phyloP scores from a whole-genome alignment of 352 stramenopile species.

The Pythium pyrilobum region DNA sequence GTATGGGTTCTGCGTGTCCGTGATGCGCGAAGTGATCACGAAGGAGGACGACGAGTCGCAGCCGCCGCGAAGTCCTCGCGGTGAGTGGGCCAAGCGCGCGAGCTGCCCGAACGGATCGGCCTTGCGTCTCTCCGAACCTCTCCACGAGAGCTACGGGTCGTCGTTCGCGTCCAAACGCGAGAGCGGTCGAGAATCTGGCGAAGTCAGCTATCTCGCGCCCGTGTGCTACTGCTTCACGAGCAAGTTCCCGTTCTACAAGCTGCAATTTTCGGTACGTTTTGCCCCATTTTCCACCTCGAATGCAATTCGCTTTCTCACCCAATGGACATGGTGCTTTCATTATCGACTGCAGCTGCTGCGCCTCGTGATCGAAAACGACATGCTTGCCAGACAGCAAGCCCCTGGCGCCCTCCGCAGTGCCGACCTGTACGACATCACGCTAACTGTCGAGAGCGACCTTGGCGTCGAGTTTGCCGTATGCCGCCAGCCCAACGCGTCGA shows the following conservation, averaged over 20 bases:
- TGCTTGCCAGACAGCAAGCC: conserved; percentile 19
- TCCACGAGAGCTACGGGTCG: conserved; percentile 3
- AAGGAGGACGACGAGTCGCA: not conserved
- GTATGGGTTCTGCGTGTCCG: conserved; percentile 71
- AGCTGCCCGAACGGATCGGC: conserved; percentile 26
- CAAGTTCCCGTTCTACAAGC: conserved; percentile 86
- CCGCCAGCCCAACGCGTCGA: conserved; percentile 38
- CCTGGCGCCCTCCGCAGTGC: conserved; percentile 3
- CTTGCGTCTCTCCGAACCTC: conserved; percentile 2
- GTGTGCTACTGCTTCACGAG: conserved; percentile 82
- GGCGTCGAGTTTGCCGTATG: conserved; percentile 51
- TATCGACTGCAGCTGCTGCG: conserved; percentile 35
- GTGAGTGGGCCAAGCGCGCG: conserved; percentile 26
- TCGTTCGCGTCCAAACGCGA: not conserved
- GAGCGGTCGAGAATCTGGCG: not conserved
- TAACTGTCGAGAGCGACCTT: conserved; percentile 44
- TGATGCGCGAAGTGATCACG: conserved; percentile 46
- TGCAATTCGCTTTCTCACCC: not conserved
- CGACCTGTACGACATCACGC: conserved; percentile 51
- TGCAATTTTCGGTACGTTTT: conserved; percentile 65
- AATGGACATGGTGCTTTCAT: not conserved
- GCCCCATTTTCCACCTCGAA: not conserved
- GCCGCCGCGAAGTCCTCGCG: conserved; percentile 16
- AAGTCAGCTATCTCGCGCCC: conserved; percentile 36
- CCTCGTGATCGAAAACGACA: conserved; percentile 66